Evolutionary conservation across 805 yeast species (phyloP).

Genomic region (Cyberlindnera saturnus): DNA sequence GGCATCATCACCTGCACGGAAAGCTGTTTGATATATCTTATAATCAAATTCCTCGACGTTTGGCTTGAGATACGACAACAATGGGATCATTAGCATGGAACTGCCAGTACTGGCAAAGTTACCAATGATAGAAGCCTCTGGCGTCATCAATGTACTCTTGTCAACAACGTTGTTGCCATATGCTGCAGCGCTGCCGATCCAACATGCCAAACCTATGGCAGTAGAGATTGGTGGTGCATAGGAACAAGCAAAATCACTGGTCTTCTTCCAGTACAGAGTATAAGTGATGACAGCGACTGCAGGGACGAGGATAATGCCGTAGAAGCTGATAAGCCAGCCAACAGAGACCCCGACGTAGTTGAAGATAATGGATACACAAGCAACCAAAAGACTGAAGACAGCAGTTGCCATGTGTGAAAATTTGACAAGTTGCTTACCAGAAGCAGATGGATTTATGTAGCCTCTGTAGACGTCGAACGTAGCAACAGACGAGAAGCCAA

Average conservation of each 20-base stretch:
- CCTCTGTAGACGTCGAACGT: conserved; percentile 36
- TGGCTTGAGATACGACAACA: conserved; percentile 26
- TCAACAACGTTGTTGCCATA: conserved; percentile 17
- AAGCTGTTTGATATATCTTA: conserved; percentile 12
- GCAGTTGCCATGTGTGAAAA: conserved; percentile 30
- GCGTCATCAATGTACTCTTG: conserved; percentile 14
- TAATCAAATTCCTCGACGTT: conserved; percentile 23
- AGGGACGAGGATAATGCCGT: conserved; percentile 35
- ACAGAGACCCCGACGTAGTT: conserved; percentile 36
- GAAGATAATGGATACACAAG: conserved; percentile 32
- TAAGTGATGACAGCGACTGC: conserved; percentile 29
- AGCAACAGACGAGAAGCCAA: conserved; percentile 34
- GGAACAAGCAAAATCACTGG: conserved; percentile 13
- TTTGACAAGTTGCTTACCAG: conserved; percentile 31
- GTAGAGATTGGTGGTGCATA: conserved; percentile 24
- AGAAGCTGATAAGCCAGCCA: conserved; percentile 34
- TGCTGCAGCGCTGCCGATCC: conserved; percentile 21
- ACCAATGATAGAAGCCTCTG: conserved; percentile 16
- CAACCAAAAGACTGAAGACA: conserved; percentile 36
- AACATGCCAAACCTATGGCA: conserved; percentile 21
- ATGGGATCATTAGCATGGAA: conserved; percentile 27
- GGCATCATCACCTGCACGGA: conserved; percentile 30
- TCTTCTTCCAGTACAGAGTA: conserved; percentile 28
- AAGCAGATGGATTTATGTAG: conserved; percentile 34
- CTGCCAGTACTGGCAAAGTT: conserved; percentile 19